These are phyloP conservation scores for Stephanodiscus minutulus DNA, from an alignment of 108 stramenopile genomes.

Conservation along the genomic window DNA sequence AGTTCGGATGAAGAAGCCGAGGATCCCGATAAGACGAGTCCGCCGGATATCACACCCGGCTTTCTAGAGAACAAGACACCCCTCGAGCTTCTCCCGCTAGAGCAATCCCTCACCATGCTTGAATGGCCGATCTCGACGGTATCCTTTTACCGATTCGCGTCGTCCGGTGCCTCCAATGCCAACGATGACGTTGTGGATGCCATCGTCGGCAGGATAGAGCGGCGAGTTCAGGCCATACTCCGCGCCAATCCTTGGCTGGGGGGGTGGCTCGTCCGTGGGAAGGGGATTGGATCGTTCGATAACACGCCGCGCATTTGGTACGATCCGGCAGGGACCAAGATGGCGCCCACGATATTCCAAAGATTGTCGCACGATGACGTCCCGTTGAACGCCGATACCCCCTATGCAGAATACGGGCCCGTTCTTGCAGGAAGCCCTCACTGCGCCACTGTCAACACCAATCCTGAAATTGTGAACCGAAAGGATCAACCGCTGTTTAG, in stretches of 20 bases:
- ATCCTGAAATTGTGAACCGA: conserved; percentile 31
- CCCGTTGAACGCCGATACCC: conserved; percentile 24
- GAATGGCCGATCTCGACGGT: conserved; percentile 47
- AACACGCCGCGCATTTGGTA: conserved; percentile 40
- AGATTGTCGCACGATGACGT: conserved; percentile 27
- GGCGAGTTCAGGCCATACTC: conserved; percentile 28
- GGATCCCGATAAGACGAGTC: not conserved
- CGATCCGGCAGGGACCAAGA: conserved; percentile 36
- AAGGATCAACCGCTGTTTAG: conserved; percentile 46
- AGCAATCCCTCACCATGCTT: conserved; percentile 38
- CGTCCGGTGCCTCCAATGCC: not conserved
- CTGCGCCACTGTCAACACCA: conserved; percentile 37
- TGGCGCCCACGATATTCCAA: conserved; percentile 46
- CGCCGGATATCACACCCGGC: conserved; percentile 21
- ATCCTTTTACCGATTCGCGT: conserved; percentile 27
- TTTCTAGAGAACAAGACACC: conserved; percentile 38
- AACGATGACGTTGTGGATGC: conserved; percentile 11
- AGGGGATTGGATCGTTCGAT: conserved; percentile 42
- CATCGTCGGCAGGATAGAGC: conserved; percentile 13
- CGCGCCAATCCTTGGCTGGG: conserved; percentile 52
- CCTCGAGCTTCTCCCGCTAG: conserved; percentile 45
- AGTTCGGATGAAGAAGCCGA: not conserved
- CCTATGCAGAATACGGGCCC: conserved; percentile 35
- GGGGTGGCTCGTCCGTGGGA: conserved; percentile 42
- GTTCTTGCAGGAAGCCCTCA: conserved; percentile 9